These are phyloP conservation scores for Chenopodium quinoa DNA, from an alignment of 148 eudicot genomes.

Conservation along the genomic window DNA sequence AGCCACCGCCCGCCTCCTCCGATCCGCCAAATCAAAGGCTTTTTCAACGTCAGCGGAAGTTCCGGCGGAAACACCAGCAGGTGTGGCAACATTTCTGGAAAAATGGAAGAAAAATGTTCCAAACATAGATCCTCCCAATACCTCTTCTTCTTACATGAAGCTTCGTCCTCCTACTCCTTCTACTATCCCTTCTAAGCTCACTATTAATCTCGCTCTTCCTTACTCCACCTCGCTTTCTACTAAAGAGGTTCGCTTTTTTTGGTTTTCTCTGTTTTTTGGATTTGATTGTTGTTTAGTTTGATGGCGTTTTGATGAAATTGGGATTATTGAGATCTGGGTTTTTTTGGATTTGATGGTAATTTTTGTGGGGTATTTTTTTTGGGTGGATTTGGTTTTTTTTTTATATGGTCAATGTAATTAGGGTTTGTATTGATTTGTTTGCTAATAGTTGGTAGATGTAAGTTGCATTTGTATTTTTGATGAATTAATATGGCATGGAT, in stretches of 20 bases:
- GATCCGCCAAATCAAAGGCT: constrained; percentile 13
- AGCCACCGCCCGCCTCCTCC: constrained; percentile 12
- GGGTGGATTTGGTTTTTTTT: neutral
- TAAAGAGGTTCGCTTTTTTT: constrained; percentile 31
- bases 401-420: neutral
- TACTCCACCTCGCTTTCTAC: constrained; percentile 25
- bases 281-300: neutral
- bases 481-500: neutral
- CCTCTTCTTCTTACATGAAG: constrained; percentile 40
- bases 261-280: neutral
- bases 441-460: neutral
- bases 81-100: constrained; percentile 21
- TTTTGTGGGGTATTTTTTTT: constrained; percentile 1
- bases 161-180: constrained; percentile 40
- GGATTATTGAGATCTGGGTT: constrained; percentile 19
- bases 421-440: neutral
- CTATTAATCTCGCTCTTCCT: constrained; percentile 38
- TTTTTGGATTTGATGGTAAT: neutral
- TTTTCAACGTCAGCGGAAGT: constrained; percentile 24
- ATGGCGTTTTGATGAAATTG: neutral
- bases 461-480: neutral
- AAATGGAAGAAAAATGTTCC: constrained; percentile 38
- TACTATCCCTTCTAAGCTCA: constrained; percentile 39
- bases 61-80: constrained; percentile 9
- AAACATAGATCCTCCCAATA: constrained; percentile 36